Conservation (phyloP, 2,329 filamentous ascomycete genomes). For the Reticulascus tulasneorum region DNA sequence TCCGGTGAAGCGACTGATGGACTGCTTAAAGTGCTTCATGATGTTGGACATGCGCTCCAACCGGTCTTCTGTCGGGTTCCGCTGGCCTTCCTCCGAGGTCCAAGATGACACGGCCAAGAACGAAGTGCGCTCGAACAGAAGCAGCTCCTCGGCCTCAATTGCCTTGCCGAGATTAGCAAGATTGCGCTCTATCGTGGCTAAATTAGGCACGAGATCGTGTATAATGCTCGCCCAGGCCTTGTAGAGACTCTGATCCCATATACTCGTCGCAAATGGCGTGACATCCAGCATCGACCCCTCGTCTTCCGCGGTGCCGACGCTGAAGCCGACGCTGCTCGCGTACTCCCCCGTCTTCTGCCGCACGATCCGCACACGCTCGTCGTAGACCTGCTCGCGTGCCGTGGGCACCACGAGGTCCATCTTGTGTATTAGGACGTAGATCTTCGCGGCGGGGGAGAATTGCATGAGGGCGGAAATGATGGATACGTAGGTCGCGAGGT, state of each 20-base stretch:
- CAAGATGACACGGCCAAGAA: slow-evolving; percentile 96
- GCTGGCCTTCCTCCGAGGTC: slow-evolving; percentile 66
- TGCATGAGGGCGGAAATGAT: slow-evolving; percentile 87
- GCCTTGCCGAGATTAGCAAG: slow-evolving; percentile 77
- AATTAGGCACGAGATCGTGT: slow-evolving; percentile 94
- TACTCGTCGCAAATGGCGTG: slow-evolving; percentile 89
- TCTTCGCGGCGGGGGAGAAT: slow-evolving; percentile 73
- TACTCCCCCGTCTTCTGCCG: slow-evolving; percentile 65
- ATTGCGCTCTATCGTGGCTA: slow-evolving; percentile 81
- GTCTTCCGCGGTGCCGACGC: slow-evolving; percentile 16
- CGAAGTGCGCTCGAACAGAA: slow-evolving; percentile 91
- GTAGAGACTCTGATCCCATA: slow-evolving; percentile 98
- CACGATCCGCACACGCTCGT: slow-evolving; percentile 75
- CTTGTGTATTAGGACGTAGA: slow-evolving; percentile 97
- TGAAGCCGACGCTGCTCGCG: slow-evolving; percentile 34
- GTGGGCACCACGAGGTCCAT: slow-evolving; percentile 90
- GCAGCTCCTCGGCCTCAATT: slow-evolving; percentile 88
- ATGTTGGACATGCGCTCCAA: slow-evolving; percentile 95
- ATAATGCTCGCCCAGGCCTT: slow-evolving; percentile 98
- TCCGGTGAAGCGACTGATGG: slow-evolving; percentile 68
- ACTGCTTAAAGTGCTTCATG: slow-evolving; percentile 97
- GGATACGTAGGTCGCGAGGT: slow-evolving; percentile 86
- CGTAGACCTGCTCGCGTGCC: slow-evolving; percentile 76
- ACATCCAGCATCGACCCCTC: slow-evolving; percentile 55
- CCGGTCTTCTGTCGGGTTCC: slow-evolving; percentile 87